Percentiles rank a stretch among this genome's conserved stretches.
These are phyloP conservation scores for Fusarium verticillioides DNA, from an alignment of 2,329 filamentous ascomycete genomes.

Conservation along the genomic window DNA sequence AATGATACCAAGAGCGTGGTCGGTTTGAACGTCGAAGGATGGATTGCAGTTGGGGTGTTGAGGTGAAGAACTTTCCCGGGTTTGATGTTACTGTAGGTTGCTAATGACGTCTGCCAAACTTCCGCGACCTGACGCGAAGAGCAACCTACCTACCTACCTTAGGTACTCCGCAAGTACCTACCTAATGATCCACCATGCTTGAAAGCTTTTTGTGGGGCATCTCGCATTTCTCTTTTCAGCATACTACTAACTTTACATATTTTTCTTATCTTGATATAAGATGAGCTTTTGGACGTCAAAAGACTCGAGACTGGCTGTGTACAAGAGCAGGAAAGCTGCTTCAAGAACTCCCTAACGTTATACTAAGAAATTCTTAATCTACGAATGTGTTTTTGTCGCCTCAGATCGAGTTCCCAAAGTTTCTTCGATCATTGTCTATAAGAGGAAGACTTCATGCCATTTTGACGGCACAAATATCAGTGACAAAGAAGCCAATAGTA, in stretches of 20 bases:
- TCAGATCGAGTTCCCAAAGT: neutral
- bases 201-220: slow-evolving; percentile 6
- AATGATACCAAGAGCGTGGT: neutral
- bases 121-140: slow-evolving; percentile 21
- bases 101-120: slow-evolving; percentile 42
- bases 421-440: neutral
- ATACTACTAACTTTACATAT: neutral
- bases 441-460: neutral
- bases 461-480: neutral
- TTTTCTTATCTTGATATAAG: neutral
- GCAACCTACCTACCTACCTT: neutral
- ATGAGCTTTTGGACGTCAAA: neutral
- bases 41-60: slow-evolving; percentile 12
- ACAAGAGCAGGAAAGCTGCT: neutral
- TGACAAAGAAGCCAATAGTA: neutral
- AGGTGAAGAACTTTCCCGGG: slow-evolving; percentile 35
- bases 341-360: neutral
- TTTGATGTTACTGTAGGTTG: slow-evolving; percentile 8
- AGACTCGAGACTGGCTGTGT: neutral
- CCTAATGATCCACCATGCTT: neutral
- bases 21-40: slow-evolving; percentile 22
- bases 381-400: neutral
- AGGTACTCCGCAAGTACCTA: no score
- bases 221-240: neutral
- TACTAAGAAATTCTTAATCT: neutral